A percentile compares a stretch with the other conserved stretches of the same genome.
Evolutionary conservation across 495 filamentous ascomycete genomes (phyloP).

Genomic region (Bryoglossum gracile): DNA sequence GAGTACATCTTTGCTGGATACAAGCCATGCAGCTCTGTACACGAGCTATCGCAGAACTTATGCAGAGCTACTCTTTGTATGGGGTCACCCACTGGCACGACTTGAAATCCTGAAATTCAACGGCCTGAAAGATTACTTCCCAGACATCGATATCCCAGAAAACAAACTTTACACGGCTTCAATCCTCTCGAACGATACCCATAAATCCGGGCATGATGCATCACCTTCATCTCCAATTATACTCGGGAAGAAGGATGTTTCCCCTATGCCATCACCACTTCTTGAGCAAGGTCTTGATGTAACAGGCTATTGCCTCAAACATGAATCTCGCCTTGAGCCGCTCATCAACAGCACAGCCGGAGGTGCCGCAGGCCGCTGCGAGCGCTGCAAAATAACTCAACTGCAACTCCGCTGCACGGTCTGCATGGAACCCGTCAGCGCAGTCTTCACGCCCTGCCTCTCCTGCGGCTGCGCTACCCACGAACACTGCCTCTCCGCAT

Average conservation of each 20-base stretch:
- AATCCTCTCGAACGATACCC: slow-evolving; percentile 21
- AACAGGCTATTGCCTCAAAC: slow-evolving; percentile 50
- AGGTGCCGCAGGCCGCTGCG: slow-evolving; percentile 49
- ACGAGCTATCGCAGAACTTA: slow-evolving; percentile 69
- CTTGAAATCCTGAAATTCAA: slow-evolving; percentile 85
- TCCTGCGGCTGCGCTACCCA: slow-evolving; percentile 56
- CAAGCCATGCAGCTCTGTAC: slow-evolving; percentile 50
- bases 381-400: slow-evolving; percentile 43
- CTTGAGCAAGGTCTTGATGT: slow-evolving; percentile 45
- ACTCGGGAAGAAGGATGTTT: slow-evolving; percentile 37
- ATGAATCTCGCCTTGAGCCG: slow-evolving; percentile 47
- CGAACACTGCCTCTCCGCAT: slow-evolving; percentile 44
- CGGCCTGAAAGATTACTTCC: slow-evolving; percentile 40
- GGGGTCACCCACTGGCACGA: slow-evolving; percentile 67
- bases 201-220: slow-evolving; percentile 5
- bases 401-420: slow-evolving; percentile 50
- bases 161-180: slow-evolving; percentile 19
- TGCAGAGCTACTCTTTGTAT: slow-evolving; percentile 72
- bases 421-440: slow-evolving; percentile 49
- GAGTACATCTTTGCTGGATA: slow-evolving; percentile 62
- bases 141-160: slow-evolving; percentile 15
- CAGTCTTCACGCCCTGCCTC: slow-evolving; percentile 50
- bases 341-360: slow-evolving; percentile 26
- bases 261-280: slow-evolving; percentile 31
- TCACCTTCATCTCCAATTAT: slow-evolving; percentile 37